A percentile compares a stretch with the other conserved stretches of the same genome.
Evolutionary conservation across 306 rosid genomes (phyloP).

Genomic region (Vachellia pachyceras): DNA sequence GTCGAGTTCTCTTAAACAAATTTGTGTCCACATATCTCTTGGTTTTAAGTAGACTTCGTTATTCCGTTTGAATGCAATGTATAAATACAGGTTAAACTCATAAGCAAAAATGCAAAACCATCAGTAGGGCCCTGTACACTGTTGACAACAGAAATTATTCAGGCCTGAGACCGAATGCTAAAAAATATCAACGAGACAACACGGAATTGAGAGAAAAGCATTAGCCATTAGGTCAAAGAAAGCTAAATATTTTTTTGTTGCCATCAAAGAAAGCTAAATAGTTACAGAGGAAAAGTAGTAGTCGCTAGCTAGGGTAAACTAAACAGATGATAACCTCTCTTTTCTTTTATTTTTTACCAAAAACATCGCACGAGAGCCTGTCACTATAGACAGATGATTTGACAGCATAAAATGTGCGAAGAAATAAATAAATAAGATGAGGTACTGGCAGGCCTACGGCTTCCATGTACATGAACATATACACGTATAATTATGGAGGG

Average conservation of each 20-base stretch:
- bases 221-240: neutral
- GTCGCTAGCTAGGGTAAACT: neutral
- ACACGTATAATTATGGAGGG: conserved; percentile 4
- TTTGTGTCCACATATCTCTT: too few species aligned
- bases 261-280: neutral
- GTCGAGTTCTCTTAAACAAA: too few species aligned
- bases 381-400: conserved; percentile 22
- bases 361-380: neutral
- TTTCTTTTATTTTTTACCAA: neutral
- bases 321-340: neutral
- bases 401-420: conserved; percentile 28
- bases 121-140: neutral
- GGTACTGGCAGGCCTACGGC: neutral
- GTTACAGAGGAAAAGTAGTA: neutral
- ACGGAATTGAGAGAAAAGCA: neutral
- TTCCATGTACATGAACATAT: neutral
- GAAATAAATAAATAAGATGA: neutral
- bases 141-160: neutral
- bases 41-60: too few species aligned
- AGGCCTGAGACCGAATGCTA: neutral
- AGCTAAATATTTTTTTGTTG: too few species aligned
- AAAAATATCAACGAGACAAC: neutral
- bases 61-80: too few species aligned
- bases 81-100: neutral
- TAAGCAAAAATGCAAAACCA: too few species aligned